Percentiles rank a stretch among this genome's conserved stretches.
These are phyloP conservation scores for Gaultheria prostrata DNA, from an alignment of 148 eudicot species.

Conservation along the genomic window DNA sequence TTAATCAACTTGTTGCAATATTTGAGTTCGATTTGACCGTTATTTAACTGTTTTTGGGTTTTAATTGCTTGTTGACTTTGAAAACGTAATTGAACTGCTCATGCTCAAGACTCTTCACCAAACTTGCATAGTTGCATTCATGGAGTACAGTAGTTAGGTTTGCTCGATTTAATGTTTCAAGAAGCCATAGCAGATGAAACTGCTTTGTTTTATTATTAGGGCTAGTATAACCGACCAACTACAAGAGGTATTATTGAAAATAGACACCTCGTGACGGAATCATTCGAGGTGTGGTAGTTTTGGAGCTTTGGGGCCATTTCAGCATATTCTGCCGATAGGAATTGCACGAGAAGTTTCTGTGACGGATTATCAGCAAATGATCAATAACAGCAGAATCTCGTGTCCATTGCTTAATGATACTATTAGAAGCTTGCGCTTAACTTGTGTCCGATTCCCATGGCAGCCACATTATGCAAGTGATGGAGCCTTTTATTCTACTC, in stretches of 20 bases:
- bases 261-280: neutral
- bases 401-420: neutral
- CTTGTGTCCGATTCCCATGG: neutral
- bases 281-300: neutral
- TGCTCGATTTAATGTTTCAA: neutral
- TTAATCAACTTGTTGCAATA: neutral
- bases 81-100: neutral
- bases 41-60: neutral
- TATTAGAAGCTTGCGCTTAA: neutral
- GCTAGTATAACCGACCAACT: neutral
- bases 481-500: neutral
- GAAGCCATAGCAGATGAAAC: neutral
- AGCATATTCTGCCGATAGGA: neutral
- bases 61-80: neutral
- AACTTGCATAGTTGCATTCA: neutral
- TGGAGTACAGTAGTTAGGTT: neutral
- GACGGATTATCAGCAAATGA: constrained; percentile 1
- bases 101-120: neutral
- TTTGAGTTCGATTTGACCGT: neutral
- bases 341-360: neutral
- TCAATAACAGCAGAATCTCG: neutral
- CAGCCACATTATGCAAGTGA: neutral
- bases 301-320: constrained; percentile 5
- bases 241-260: neutral
- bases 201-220: neutral